Evolutionary conservation across 257 asterid genomes (phyloP).

Genomic region (Rubia yunnanensis): DNA sequence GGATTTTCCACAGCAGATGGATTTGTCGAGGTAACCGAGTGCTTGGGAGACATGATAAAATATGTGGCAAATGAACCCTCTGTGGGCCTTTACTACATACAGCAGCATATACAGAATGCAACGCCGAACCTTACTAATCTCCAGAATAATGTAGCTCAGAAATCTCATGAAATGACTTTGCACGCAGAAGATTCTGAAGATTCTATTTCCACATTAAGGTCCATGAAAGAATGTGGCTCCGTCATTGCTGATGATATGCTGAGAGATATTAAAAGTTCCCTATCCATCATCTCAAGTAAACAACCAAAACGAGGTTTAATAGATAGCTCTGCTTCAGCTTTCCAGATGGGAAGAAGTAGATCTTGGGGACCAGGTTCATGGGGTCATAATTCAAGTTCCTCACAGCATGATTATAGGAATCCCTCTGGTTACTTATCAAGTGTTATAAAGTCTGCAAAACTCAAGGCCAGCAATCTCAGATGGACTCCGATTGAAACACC

Average conservation of each 20-base stretch:
- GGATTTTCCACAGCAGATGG: slow-evolving; percentile 74
- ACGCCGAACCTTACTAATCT: slow-evolving; percentile 62
- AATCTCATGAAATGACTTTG: slow-evolving; percentile 51
- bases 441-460: slow-evolving; percentile 58
- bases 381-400: slow-evolving; percentile 37
- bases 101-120: slow-evolving; percentile 72
- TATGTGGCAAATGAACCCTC: slow-evolving; percentile 96
- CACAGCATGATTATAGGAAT: slow-evolving; percentile 26
- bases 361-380: slow-evolving; percentile 73
- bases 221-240: slow-evolving; percentile 85
- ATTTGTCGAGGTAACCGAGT: slow-evolving; percentile 72
- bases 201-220: slow-evolving; percentile 50
- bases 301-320: slow-evolving; percentile 59
- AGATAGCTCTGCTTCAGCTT: slow-evolving; percentile 35
- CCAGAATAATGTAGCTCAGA: slow-evolving; percentile 48
- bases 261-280: slow-evolving; percentile 52
- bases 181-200: slow-evolving; percentile 83
- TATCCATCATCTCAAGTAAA: slow-evolving; percentile 50
- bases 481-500: slow-evolving; percentile 37
- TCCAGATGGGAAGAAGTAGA: slow-evolving; percentile 44
- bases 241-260: slow-evolving; percentile 76
- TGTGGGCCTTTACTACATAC: slow-evolving; percentile 86
- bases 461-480: slow-evolving; percentile 48
- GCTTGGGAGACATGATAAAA: slow-evolving; percentile 70
- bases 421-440: slow-evolving; percentile 52